Evolutionary conservation across 495 filamentous ascomycete genomes (phyloP).

Genomic region (Neurospora discreta): DNA sequence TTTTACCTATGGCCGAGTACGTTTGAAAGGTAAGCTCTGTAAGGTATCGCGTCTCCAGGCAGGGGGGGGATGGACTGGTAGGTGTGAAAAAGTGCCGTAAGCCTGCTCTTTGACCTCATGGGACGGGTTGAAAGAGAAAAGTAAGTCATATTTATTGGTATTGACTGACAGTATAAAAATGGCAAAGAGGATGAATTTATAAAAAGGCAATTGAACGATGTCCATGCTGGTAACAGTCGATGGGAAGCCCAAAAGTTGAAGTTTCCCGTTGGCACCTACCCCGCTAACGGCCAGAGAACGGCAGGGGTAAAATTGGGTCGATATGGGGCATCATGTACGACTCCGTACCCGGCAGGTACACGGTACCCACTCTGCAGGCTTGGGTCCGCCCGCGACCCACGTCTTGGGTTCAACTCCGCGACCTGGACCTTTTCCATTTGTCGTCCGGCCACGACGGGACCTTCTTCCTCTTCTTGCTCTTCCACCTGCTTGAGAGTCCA

Average conservation of each 20-base stretch:
- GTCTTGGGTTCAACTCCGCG: slow-evolving; percentile 9
- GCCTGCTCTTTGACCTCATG: not conserved
- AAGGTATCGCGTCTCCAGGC: not conserved
- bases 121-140: not conserved
- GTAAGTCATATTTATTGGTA: too few relatives aligned
- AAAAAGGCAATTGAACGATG: not conserved
- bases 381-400: slow-evolving; percentile 7
- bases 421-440: not conserved
- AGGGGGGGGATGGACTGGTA: not conserved
- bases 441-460: too few relatives aligned
- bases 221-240: not conserved
- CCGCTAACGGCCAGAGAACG: not conserved
- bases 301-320: not conserved
- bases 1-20: not conserved
- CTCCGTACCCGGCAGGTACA: slow-evolving; percentile 1
- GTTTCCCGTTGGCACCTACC: not conserved
- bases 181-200: not conserved
- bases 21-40: not conserved
- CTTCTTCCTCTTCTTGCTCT: not conserved
- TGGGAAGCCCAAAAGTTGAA: not conserved
- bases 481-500: not conserved
- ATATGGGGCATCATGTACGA: not conserved
- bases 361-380: slow-evolving; percentile 5
- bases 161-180: too few relatives aligned
- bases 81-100: not conserved